Conservation (phyloP, 2,329 filamentous ascomycete species). For the Ascochyta rabiei region DNA sequence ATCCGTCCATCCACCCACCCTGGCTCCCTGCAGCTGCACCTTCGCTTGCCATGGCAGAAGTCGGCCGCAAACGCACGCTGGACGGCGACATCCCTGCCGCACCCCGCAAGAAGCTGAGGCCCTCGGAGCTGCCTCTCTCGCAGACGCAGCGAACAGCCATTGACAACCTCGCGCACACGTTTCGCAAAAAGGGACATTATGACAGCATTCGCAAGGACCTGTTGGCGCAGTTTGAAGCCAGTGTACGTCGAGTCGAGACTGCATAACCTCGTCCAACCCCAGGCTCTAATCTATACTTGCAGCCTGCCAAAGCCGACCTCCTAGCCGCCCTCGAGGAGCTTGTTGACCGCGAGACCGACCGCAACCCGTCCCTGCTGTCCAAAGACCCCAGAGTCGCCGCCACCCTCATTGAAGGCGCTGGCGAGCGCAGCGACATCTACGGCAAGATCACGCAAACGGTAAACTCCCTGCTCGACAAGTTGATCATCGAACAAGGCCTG, state of each 20-base stretch:
- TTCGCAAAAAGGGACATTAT: constrained; percentile 87
- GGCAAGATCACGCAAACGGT: constrained; percentile 72
- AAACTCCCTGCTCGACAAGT: constrained; percentile 68
- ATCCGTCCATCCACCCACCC: not conserved
- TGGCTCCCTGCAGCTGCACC: not conserved
- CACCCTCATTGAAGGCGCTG: constrained; percentile 76
- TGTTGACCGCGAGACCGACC: constrained; percentile 75
- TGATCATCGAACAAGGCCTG: constrained; percentile 67
- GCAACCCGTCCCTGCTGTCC: constrained; percentile 73
- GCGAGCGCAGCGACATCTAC: constrained; percentile 78
- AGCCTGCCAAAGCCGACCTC: constrained; percentile 74
- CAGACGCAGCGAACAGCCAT: constrained; percentile 76
- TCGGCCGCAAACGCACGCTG: constrained; percentile 39
- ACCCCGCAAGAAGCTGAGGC: constrained; percentile 67
- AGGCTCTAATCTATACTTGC: not conserved
- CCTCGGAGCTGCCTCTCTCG: constrained; percentile 75
- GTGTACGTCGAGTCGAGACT: constrained; percentile 57
- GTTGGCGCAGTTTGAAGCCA: constrained; percentile 75
- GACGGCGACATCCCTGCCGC: constrained; percentile 38
- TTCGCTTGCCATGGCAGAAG: constrained; percentile 39
- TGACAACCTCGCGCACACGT: constrained; percentile 76
- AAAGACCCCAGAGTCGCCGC: constrained; percentile 76
- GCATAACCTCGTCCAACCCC: not conserved
- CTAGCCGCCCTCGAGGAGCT: constrained; percentile 71
- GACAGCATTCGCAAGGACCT: constrained; percentile 77